These are phyloP conservation scores for Neonectria faginata DNA, from an alignment of 2,329 filamentous ascomycete genomes.

Conservation along the genomic window DNA sequence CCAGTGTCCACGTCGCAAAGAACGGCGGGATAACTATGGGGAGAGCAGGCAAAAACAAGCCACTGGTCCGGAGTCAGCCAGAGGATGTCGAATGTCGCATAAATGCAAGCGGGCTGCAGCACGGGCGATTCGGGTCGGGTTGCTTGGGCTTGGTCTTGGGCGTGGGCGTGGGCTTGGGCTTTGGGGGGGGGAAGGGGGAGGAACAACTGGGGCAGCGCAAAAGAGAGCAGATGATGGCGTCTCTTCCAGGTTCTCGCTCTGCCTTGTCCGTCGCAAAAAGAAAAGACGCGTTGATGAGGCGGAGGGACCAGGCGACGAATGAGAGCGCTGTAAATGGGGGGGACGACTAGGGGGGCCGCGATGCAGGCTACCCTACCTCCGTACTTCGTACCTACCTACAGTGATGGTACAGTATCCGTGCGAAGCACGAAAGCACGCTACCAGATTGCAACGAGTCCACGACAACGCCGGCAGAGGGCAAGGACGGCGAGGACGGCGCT, in stretches of 20 bases:
- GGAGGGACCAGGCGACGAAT: constrained; percentile 45
- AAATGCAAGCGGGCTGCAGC: constrained; percentile 49
- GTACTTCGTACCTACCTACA: constrained; percentile 22
- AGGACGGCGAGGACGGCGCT: background rate
- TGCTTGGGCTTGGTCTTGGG: constrained; percentile 30
- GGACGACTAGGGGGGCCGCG: constrained; percentile 36
- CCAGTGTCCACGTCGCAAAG: constrained; percentile 42
- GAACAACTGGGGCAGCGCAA: constrained; percentile 28
- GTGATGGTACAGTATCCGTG: constrained; percentile 10
- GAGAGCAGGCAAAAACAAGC: constrained; percentile 45
- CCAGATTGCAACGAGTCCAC: background rate
- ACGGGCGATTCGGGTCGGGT: constrained; percentile 44
- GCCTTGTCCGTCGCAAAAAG: constrained; percentile 42
- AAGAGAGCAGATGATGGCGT: constrained; percentile 30
- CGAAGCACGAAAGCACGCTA: constrained; percentile 31
- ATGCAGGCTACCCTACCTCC: constrained; percentile 35
- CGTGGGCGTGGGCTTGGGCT: constrained; percentile 26
- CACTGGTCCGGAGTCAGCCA: constrained; percentile 48
- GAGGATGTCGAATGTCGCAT: constrained; percentile 49
- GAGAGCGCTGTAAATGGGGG: constrained; percentile 27
- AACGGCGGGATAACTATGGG: constrained; percentile 41
- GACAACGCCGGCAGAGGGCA: constrained; percentile 3
- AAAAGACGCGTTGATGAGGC: constrained; percentile 44
- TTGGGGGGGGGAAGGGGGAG: constrained; percentile 17
- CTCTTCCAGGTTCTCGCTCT: constrained; percentile 31